Evolutionary conservation across 2,329 filamentous ascomycete genomes (phyloP), one percentile per base, ranked within the genome.

Genomic region (Metarhizium guizhouense): DNA sequence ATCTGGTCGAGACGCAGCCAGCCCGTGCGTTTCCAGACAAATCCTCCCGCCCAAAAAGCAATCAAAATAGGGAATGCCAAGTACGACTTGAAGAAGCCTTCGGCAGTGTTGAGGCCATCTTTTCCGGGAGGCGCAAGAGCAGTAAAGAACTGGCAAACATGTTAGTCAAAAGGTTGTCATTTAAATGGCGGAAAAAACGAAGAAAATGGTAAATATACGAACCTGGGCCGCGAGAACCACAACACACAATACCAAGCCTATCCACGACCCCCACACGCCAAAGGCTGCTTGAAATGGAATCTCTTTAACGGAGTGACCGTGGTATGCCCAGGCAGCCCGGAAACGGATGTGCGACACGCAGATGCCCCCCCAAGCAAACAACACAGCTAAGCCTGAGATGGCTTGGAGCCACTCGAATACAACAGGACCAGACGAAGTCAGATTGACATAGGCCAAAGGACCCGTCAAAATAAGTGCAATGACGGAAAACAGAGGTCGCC

Each of bases 261-360:
- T 43, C 68, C 75, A 87, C 0, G 83, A 87, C 20, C 86, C 86
- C 2, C 67, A 72, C 7, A 86, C 73, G 55, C 86, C 86, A 50
- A 80, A 76, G 51, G 77, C 70, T 18, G 83, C 81, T 43, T 70
- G 70, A 73, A 85, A 89, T 1, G 85, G 81, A 4, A 89, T 78
- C 64, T 85, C 82, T n/a, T 86, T 81, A 4, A 85, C 66, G 2
- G 73, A 76, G 62, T 80, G 82, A 29, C 83, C 83, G 55, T 85
- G 76, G 16, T 69, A 64, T 25, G 66, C 68, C 84, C 84, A 87
- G 0, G 82, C 84, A 4, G 64, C 60, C 42, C 84, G 82, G 77
- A 86, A 87, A n/a, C 84, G 83, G 61, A 87, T 84, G 63, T 87
- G 84, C 1, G 81, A 78, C 18, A 84, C 66, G 65, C 82, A 85